Percentiles rank a stretch among this genome's conserved stretches.
Evolutionary conservation across 75 land plant genomes (phyloP).

Genomic region (Sequoiadendron giganteum): DNA sequence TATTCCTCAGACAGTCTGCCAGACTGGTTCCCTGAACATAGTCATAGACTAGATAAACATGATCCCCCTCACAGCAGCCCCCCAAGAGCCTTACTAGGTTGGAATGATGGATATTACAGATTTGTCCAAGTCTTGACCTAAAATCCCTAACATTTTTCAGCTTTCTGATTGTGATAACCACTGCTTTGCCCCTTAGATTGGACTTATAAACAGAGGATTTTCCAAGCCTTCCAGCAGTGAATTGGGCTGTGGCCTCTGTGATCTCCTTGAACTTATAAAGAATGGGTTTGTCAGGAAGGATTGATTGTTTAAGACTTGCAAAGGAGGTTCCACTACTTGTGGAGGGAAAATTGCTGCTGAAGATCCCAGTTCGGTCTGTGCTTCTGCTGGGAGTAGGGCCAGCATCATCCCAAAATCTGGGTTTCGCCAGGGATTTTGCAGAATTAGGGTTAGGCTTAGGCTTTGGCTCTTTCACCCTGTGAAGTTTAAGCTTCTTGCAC

Average conservation of each 20-base stretch:
- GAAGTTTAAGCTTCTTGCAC: constrained; percentile 10
- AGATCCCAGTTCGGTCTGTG: not conserved
- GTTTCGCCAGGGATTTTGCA: not conserved
- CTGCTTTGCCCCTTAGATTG: constrained; percentile 26
- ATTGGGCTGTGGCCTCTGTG: constrained; percentile 47
- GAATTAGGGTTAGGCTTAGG: not conserved
- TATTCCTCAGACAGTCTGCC: constrained; percentile 44
- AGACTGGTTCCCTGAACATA: constrained; percentile 51
- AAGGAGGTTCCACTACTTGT: constrained; percentile 27
- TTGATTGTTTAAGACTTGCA: constrained; percentile 25
- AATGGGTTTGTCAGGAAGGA: constrained; percentile 36
- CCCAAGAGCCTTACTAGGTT: constrained; percentile 53
- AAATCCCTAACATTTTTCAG: constrained; percentile 26
- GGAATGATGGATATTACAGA: constrained; percentile 51
- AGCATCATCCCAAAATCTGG: not conserved
- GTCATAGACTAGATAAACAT: constrained; percentile 61
- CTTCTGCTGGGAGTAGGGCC: not conserved
- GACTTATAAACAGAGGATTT: constrained; percentile 50
- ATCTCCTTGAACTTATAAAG: constrained; percentile 47
- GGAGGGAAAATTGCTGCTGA: constrained; percentile 8
- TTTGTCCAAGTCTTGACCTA: constrained; percentile 13
- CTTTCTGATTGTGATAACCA: constrained; percentile 25
- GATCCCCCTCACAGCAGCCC: constrained; percentile 39
- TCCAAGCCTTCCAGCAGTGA: constrained; percentile 33
- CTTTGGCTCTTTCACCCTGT: constrained; percentile 16